Evolutionary conservation across 495 filamentous ascomycete species (phyloP).

Genomic region (Cercophora samala): DNA sequence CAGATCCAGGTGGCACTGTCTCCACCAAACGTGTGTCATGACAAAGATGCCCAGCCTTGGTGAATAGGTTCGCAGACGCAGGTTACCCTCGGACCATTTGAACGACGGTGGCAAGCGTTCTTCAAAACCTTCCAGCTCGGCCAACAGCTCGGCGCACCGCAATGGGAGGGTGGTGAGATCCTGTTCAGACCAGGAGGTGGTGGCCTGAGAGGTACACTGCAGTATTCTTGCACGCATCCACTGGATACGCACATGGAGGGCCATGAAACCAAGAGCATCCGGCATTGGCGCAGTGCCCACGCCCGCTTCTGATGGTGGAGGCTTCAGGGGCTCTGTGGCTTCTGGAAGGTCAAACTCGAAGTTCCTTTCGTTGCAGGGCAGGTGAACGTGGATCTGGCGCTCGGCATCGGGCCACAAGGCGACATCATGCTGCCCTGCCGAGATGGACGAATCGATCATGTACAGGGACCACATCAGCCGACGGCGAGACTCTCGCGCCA

Average conservation of each 20-base stretch:
- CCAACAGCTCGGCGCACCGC: constrained; percentile 38
- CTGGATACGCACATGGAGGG: constrained; percentile 46
- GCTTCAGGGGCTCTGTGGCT: constrained; percentile 42
- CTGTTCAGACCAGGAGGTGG: constrained; percentile 33
- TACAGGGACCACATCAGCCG: constrained; percentile 52
- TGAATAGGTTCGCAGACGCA: constrained; percentile 49
- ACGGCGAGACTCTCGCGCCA: constrained; percentile 49
- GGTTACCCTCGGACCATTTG: constrained; percentile 46
- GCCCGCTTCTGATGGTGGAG: constrained; percentile 30
- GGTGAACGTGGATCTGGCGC: constrained; percentile 41
- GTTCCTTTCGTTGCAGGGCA: constrained; percentile 52
- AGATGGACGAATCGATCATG: constrained; percentile 47
- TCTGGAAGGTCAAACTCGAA: constrained; percentile 52
- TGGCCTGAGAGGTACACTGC: constrained; percentile 39
- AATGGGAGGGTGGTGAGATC: constrained; percentile 40
- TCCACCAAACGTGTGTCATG: constrained; percentile 52
- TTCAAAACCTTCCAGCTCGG: constrained; percentile 45
- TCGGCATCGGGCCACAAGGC: constrained; percentile 45
- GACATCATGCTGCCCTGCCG: constrained; percentile 45
- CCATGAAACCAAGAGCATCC: constrained; percentile 48
- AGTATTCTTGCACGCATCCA: constrained; percentile 46
- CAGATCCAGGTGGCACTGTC: constrained; percentile 50
- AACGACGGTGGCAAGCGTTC: constrained; percentile 45
- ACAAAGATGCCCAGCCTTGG: constrained; percentile 45
- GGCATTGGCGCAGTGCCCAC: constrained; percentile 32